Conservation (phyloP, 2,329 filamentous ascomycete genomes). For the Corinectria fuckeliana region DNA sequence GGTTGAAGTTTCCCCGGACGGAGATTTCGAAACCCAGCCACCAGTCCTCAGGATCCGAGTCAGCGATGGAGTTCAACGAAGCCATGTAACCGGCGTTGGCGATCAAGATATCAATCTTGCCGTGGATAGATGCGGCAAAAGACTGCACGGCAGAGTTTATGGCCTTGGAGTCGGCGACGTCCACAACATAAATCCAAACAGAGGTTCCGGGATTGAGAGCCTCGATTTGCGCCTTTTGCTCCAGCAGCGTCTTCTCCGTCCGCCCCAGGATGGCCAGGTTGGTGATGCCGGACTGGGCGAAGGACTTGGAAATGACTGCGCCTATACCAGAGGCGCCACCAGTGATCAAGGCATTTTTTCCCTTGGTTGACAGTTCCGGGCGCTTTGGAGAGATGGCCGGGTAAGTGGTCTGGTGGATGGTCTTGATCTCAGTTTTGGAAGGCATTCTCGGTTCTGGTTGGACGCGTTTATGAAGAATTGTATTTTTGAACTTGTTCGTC, state of each 20-base stretch:
- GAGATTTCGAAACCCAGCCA: conserved; percentile 40
- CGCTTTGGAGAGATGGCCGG: conserved; percentile 41
- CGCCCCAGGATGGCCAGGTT: conserved; percentile 51
- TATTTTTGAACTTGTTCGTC: background rate
- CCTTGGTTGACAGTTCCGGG: conserved; percentile 46
- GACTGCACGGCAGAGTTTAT: conserved; percentile 20
- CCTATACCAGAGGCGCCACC: conserved; percentile 70
- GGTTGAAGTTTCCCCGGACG: conserved; percentile 40
- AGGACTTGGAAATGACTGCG: conserved; percentile 66
- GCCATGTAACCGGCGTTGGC: conserved; percentile 41
- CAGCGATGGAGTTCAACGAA: conserved; percentile 15
- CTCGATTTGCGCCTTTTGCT: conserved; percentile 41
- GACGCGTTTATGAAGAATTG: background rate
- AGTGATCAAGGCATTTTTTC: conserved; percentile 65
- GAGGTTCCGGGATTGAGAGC: conserved; percentile 62
- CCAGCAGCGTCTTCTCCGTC: conserved; percentile 40
- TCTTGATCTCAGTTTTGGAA: conserved; percentile 9
- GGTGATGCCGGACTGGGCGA: conserved; percentile 48
- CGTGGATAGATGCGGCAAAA: conserved; percentile 31
- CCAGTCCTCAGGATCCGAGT: conserved; percentile 31
- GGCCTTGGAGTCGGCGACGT: conserved; percentile 40
- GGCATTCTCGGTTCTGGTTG: conserved; percentile 15
- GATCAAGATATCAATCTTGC: conserved; percentile 47
- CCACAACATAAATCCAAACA: conserved; percentile 41
- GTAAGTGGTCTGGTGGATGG: conserved; percentile 36